Base-by-base conservation (phyloP, 2,329 filamentous ascomycete species). In the Knoxdaviesia capensis region DNA sequence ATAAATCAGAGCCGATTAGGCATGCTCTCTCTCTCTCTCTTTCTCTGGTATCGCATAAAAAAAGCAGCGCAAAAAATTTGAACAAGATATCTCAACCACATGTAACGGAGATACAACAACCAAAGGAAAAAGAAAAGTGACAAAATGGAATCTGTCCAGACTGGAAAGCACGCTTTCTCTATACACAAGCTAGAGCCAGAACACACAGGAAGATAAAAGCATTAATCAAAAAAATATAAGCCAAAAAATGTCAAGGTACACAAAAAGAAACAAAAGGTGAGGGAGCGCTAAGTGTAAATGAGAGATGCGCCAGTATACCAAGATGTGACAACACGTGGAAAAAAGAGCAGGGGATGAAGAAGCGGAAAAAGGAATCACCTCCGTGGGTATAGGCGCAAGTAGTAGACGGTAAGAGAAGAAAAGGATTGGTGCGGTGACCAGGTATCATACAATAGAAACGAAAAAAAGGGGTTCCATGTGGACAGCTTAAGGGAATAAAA, bases 381-480 rank as follows among this genome's bases (percentile, higher is more conserved):
- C 20, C 20, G 20, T 3, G 20, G 20, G 20, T 20, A 20, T 20
- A 20, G 20, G 20, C 20, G 20, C 20, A 20, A 39, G 43, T 41
- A 43, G 30, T 38, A 36, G 31, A 39, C 41, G 29, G 38, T 43
- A 41, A 39, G 39, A 41, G 31, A 44, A 41, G 41, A 45, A 46
- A 29, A 36, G 42, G 30, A 33, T 32, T 35, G 28, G 31, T 31
- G 39, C 33, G n/a, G n/a, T n/a, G 36, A 20, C 34, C 34, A 9
- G 33, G 41, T 45, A 8, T 39, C 39, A 31, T 41, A 39, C 35
- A 43, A 39, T 38, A n/a, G 8, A 31, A 30, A 33, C 31, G 32
- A 29, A 28, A 37, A 37, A 31, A 11, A 36, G n/a, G 30, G 11
- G 31, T 43, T 31, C 28, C 30, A 43, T 33, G 35, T 34, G n/a